Evolutionary conservation across 345 rosid species (phyloP), one percentile per base, ranked within the genome.

Genomic region (Triadica sebifera): DNA sequence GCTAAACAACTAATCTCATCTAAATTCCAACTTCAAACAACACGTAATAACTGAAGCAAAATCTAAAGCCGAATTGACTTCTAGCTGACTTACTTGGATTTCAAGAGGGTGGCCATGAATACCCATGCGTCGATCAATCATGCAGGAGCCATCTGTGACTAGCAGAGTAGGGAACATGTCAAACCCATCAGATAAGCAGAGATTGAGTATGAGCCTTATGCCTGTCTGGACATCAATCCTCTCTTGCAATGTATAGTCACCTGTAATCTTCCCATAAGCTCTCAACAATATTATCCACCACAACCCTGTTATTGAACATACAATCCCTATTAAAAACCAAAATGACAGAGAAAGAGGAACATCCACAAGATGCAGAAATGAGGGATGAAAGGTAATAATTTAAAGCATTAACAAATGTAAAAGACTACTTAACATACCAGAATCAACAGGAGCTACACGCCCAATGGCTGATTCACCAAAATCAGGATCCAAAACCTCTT

Each of bases 221-320:
- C 98, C 98, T 60, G 98, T 94, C 74, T 94, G 98, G 72, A 94
- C 97, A 76, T 94, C 98, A n/a, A 90, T 88, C 85, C 98, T 89
- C 81, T 90, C 97, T 82, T 94, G 97, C 80, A 94, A 80, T 0
- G 91, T 53, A 74, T 87, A 85, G 83, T 94, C 97, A 4, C 97
- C 91, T 0, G 95, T 94, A 77, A 94, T 86, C 89, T 89, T 94
- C 69, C 97, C 98, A 70, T 92, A 94, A 67, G 94, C 92, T 85
- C 98, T 89, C 82, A 94, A 79, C 86, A 94, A 78, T 69, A 94
- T 88, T 73, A 94, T 89, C 98, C 97, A 94, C 98, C 97, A 94
- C 80, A 94, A 81, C 74, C 98, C 98, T 83, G 85, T 34, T 15
- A 67, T 19, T 37, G 50, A 69, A 41, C 38, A 63, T 4, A 60